phyloP scores from a whole-genome alignment of 768 basidiomycete species.

The Macrocybe gigantea region DNA sequence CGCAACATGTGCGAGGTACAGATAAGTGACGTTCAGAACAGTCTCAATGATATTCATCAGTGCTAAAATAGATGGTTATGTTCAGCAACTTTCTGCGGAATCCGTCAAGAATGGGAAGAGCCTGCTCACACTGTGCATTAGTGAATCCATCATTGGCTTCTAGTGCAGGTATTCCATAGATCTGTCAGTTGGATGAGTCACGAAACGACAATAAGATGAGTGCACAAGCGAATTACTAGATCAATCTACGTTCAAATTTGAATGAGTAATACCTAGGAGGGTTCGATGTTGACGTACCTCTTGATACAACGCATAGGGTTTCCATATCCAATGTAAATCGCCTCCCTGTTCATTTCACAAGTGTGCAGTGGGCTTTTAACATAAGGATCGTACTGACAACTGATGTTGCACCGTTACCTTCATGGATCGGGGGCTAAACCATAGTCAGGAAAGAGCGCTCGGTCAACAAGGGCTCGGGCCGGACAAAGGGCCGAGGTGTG shows the following conservation, averaged over 20 bases:
- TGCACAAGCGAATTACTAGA: constrained; percentile 24
- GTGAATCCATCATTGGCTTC: constrained; percentile 71
- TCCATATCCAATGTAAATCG: constrained; percentile 90
- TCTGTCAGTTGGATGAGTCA: constrained; percentile 27
- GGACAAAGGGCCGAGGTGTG: too few species aligned
- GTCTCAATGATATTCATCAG: constrained; percentile 78
- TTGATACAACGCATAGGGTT: constrained; percentile 75
- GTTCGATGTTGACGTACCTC: constrained; percentile 35
- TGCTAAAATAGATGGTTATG: constrained; percentile 36
- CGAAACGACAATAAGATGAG: neutral
- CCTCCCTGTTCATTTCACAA: constrained; percentile 46
- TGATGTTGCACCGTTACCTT: constrained; percentile 22
- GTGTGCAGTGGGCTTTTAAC: neutral
- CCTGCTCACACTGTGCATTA: constrained; percentile 70
- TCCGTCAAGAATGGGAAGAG: neutral
- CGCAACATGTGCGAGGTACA: constrained; percentile 66
- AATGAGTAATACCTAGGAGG: constrained; percentile 12
- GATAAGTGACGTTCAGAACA: constrained; percentile 62
- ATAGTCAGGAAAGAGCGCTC: neutral
- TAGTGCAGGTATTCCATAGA: constrained; percentile 71
- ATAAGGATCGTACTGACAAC: neutral
- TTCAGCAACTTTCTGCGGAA: neutral
- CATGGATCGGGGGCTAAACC: constrained; percentile 75
- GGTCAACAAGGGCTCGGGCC: neutral
- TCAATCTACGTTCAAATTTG: constrained; percentile 4